Evolutionary conservation across 2,329 filamentous ascomycete species (phyloP).

Genomic region (Zasmidium citrigriseum): DNA sequence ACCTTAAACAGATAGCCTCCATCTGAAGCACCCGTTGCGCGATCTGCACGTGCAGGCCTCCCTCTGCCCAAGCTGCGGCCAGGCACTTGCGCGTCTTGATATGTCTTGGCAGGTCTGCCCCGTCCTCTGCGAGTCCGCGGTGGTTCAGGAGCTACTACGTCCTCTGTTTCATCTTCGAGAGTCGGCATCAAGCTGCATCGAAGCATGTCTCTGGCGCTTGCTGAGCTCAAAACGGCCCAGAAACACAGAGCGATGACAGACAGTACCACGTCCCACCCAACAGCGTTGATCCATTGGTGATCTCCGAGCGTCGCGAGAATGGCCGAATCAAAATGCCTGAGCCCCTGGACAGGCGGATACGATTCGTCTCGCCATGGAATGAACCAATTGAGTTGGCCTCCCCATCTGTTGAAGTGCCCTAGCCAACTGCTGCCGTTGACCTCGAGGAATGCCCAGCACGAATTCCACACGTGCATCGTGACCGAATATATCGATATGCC

Average conservation of each 20-base stretch:
- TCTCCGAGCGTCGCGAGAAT: conserved; percentile 54
- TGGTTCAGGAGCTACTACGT: background rate
- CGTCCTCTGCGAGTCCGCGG: background rate
- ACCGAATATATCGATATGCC: conserved; percentile 1
- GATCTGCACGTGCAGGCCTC: background rate
- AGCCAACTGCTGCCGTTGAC: background rate
- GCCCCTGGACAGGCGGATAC: background rate
- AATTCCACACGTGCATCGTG: background rate
- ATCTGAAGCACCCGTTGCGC: background rate
- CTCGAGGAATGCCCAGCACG: background rate
- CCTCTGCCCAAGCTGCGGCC: background rate
- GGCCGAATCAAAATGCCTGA: background rate
- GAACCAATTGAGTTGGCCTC: conserved; percentile 3
- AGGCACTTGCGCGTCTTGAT: background rate
- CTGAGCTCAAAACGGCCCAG: conserved; percentile 54
- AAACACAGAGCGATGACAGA: conserved; percentile 55
- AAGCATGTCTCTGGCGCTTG: conserved; percentile 52
- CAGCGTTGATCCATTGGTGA: conserved; percentile 60
- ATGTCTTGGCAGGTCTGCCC: background rate
- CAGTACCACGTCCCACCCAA: conserved; percentile 61
- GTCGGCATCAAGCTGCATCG: conserved; percentile 20
- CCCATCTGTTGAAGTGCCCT: background rate
- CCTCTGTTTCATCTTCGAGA: conserved; percentile 13
- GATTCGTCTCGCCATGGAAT: conserved; percentile 7
- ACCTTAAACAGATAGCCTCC: background rate